phyloP scores from a whole-genome alignment of 202 grass and related monocot species.

The Hordeum pubiflorum region DNA sequence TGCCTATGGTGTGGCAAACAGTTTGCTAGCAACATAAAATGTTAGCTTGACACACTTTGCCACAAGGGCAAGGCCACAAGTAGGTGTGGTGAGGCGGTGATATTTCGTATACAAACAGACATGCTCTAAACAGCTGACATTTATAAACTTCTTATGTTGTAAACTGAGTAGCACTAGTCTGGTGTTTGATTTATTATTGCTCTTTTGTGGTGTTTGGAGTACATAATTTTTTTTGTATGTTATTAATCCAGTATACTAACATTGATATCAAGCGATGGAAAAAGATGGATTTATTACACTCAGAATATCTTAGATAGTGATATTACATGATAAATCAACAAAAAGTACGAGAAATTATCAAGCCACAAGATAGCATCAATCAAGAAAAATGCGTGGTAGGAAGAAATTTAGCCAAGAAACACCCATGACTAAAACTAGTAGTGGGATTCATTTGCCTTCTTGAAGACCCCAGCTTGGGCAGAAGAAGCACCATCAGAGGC shows the following conservation, averaged over 20 bases:
- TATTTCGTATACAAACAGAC: not conserved
- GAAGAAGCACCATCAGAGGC: constrained; percentile 43
- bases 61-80: not conserved
- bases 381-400: not conserved
- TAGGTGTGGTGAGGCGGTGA: no score
- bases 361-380: constrained; percentile 8
- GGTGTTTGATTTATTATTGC: not conserved
- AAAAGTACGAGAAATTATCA: constrained; percentile 5
- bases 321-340: constrained; percentile 28
- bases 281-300: constrained; percentile 21
- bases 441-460: constrained; percentile 51
- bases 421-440: constrained; percentile 32
- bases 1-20: not conserved
- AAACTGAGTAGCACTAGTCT: not conserved
- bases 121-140: not conserved
- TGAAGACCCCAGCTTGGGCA: constrained; percentile 68
- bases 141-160: not conserved
- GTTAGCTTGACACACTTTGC: not conserved
- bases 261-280: not conserved
- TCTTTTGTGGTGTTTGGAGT: not conserved
- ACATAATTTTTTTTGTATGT: not conserved
- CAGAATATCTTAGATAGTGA: constrained; percentile 1
- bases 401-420: constrained; percentile 7
- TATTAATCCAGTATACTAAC: not conserved
- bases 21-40: not conserved